Conservation (phyloP, 225 moss, liverwort and hornwort species). For the Asterella californica region DNA sequence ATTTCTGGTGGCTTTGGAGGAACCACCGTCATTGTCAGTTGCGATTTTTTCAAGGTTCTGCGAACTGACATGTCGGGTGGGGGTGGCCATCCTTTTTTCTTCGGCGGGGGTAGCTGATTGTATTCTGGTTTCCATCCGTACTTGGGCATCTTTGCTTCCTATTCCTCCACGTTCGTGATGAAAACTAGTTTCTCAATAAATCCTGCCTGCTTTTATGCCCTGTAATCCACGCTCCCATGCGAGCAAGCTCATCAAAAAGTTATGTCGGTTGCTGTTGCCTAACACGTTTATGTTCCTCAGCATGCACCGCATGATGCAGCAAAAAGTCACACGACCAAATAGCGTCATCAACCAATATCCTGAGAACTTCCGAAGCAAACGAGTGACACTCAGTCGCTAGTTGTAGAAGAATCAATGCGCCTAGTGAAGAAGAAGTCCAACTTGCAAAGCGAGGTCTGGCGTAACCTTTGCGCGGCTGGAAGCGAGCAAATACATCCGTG, state of each 20-base stretch:
- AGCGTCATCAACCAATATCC: too few relatives aligned
- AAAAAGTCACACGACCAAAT: background rate
- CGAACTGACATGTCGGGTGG: slow-evolving; percentile 30
- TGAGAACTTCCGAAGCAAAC: background rate
- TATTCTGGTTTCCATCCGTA: slow-evolving; percentile 43
- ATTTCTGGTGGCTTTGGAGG: slow-evolving; percentile 25
- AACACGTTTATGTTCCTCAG: background rate
- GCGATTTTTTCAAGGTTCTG: slow-evolving; percentile 29
- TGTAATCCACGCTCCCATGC: background rate
- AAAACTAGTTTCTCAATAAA: background rate
- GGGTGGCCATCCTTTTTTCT: slow-evolving; percentile 30
- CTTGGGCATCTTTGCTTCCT: slow-evolving; percentile 25
- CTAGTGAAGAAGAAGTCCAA: too few relatives aligned
- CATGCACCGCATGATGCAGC: background rate
- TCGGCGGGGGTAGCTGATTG: slow-evolving; percentile 14
- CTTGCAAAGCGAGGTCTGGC: too few relatives aligned
- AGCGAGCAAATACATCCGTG: too few relatives aligned
- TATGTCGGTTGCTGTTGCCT: background rate
- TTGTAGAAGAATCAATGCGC: too few relatives aligned
- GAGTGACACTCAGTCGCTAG: too few relatives aligned
- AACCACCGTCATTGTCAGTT: slow-evolving; percentile 21
- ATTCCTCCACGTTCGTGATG: background rate
- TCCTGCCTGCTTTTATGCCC: too few relatives aligned
- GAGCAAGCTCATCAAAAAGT: background rate
- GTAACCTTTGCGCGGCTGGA: too few relatives aligned